Evolutionary conservation across 2,329 filamentous ascomycete species (phyloP), one percentile per base, ranked within the genome.

Genomic region (Calonectria fujianensis): DNA sequence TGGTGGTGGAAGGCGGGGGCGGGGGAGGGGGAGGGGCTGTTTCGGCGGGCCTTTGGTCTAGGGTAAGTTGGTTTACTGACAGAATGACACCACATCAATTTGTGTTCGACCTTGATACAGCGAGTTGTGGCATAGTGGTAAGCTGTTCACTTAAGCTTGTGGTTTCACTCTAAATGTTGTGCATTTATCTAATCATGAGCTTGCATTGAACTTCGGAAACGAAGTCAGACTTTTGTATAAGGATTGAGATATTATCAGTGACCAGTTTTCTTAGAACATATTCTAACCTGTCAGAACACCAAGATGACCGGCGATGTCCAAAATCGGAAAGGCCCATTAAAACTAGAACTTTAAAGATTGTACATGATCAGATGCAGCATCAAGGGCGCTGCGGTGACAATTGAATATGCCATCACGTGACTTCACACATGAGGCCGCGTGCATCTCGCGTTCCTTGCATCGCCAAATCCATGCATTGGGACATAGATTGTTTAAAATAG

Each of bases 1-100:
- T 80, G 74, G 54, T 73, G 70, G 51, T 41, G 35, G 67, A 80
- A 80, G 79, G 77, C 75, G 79, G 77, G 76, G 78, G 79, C 71
- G 78, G 78, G 78, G 77, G 75, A 68, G 76, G 77, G 74, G 78
- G 41, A 63, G 41, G 45, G 37, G 71, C 59, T 45, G 61, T 45
- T 74, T 27, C 61, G 71, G 54, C 52, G 52, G 37, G 48, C 45
- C 18, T 16, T 31, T 27, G 16, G 20, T 70, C 45, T 70, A 70
- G 68, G 68, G 68, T 70, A 70, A 20, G 68, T 6, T 39, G 20
- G 9, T 13, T 41, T 32, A 20, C 8, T 31, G 10, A 11, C 14
- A 37, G 64, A 37, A 29, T 39, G 48, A 20, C 24, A 67, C 4
- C 31, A 63, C 37, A 45, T 20, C 24, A 41, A 24, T 2, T 24